A percentile compares a stretch with the other conserved stretches of the same genome.
These are phyloP conservation scores for Malassezia japonica DNA, from an alignment of 1,284 basidiomycete genomes.

Conservation along the genomic window DNA sequence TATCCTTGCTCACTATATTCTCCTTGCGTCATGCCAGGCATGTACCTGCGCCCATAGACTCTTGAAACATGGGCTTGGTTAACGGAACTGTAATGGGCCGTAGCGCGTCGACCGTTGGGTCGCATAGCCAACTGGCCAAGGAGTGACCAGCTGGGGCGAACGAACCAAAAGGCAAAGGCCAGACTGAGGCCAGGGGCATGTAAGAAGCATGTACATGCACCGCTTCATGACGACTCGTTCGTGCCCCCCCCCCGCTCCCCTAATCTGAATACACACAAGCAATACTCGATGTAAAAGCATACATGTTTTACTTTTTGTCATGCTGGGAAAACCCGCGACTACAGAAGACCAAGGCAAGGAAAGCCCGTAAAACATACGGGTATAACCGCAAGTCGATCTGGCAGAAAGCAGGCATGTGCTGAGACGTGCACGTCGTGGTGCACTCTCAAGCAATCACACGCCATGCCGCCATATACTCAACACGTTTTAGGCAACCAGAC, in stretches of 20 bases:
- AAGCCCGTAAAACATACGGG: slow-evolving; percentile 6
- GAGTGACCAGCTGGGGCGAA: too few relatives aligned
- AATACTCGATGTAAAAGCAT: background rate
- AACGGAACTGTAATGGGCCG: too few relatives aligned
- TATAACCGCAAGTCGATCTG: slow-evolving; percentile 7
- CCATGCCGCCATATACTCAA: background rate
- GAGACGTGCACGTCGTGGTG: too few relatives aligned
- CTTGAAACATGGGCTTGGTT: too few relatives aligned
- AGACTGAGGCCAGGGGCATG: too few relatives aligned
- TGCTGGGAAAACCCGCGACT: slow-evolving; percentile 13
- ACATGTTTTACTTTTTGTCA: slow-evolving; percentile 9
- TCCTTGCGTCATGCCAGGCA: background rate
- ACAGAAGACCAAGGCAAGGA: slow-evolving; percentile 4
- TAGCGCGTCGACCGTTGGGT: too few relatives aligned
- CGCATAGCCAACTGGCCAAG: too few relatives aligned
- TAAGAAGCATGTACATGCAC: too few relatives aligned
- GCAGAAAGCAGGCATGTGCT: background rate
- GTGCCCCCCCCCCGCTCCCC: too few relatives aligned
- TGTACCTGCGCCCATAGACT: background rate
- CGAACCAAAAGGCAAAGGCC: too few relatives aligned
- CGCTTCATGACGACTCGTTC: too few relatives aligned
- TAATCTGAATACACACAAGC: too few relatives aligned
- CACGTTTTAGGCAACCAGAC: background rate
- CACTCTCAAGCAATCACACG: background rate
- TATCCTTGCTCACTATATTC: slow-evolving; percentile 15